Conservation (phyloP, 2,329 filamentous ascomycete species). For the Colletotrichum incanum region DNA sequence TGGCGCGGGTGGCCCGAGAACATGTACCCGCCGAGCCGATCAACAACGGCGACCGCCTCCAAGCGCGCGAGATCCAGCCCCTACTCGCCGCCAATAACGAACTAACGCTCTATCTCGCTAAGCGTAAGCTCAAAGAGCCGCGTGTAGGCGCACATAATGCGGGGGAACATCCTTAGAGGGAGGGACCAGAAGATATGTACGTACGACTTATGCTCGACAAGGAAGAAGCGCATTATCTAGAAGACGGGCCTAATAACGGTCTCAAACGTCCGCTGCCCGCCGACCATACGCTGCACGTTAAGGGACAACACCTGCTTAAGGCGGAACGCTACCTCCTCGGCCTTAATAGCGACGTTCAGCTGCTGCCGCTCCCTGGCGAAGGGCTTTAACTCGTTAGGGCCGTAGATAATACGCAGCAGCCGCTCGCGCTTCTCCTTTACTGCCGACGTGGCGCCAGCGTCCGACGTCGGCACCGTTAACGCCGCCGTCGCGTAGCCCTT, state of each 20-base stretch:
- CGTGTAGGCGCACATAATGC: slow-evolving; percentile 23
- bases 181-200: slow-evolving; percentile 26
- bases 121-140: slow-evolving; percentile 29
- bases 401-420: slow-evolving; percentile 12
- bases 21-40: too few species aligned
- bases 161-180: slow-evolving; percentile 11
- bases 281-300: slow-evolving; percentile 2
- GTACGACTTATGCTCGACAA: neutral
- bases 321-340: slow-evolving; percentile 20
- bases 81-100: slow-evolving; percentile 2
- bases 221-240: slow-evolving; percentile 40
- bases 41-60: neutral
- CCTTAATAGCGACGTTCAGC: slow-evolving; percentile 3
- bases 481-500: slow-evolving; percentile 30
- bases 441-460: neutral
- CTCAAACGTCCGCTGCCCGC: slow-evolving; percentile 16
- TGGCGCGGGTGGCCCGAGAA: too few species aligned
- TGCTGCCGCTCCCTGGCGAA: slow-evolving; percentile 22
- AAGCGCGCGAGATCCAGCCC: slow-evolving; percentile 7
- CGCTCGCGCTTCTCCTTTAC: slow-evolving; percentile 14
- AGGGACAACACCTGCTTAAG: slow-evolving; percentile 38
- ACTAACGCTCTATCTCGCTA: slow-evolving; percentile 29
- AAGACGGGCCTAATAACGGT: slow-evolving; percentile 36
- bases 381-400: slow-evolving; percentile 22
- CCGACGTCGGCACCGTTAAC: slow-evolving; percentile 18